Evolutionary conservation across 2,329 filamentous ascomycete genomes (phyloP).

Genomic region (Calonectria pseudoreteaudii): DNA sequence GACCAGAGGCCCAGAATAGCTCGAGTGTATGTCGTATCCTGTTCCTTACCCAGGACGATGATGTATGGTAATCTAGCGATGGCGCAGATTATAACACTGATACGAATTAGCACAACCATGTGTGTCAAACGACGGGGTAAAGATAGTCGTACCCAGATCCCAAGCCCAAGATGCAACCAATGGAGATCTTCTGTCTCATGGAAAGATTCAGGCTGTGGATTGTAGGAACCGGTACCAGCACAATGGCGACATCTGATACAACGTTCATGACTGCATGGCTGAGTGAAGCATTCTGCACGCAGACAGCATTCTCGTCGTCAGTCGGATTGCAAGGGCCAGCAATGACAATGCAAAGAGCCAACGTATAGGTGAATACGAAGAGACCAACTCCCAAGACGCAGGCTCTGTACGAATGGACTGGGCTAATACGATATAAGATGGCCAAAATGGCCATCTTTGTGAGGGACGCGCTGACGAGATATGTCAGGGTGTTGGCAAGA

Average conservation of each 20-base stretch:
- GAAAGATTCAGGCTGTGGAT: neutral
- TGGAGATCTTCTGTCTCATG: neutral
- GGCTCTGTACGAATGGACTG: neutral
- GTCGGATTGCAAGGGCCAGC: neutral
- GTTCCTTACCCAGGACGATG: constrained; percentile 31
- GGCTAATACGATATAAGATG: neutral
- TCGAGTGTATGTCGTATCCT: constrained; percentile 45
- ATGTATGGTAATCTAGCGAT: neutral
- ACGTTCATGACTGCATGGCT: neutral
- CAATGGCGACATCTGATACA: neutral
- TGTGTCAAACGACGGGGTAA: neutral
- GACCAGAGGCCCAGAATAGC: constrained; percentile 47
- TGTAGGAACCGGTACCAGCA: neutral
- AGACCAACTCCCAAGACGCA: neutral
- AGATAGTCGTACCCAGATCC: neutral
- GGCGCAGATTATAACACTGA: neutral
- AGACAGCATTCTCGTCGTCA: neutral
- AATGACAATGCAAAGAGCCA: neutral
- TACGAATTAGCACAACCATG: neutral
- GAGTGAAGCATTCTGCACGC: neutral
- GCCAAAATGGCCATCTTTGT: constrained; percentile 7
- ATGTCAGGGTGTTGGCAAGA: neutral
- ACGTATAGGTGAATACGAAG: neutral
- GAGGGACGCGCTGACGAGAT: neutral
- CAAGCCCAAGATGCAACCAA: neutral